These are phyloP conservation scores for Biscogniauxia marginata DNA, from an alignment of 2,329 filamentous ascomycete genomes.

Conservation along the genomic window DNA sequence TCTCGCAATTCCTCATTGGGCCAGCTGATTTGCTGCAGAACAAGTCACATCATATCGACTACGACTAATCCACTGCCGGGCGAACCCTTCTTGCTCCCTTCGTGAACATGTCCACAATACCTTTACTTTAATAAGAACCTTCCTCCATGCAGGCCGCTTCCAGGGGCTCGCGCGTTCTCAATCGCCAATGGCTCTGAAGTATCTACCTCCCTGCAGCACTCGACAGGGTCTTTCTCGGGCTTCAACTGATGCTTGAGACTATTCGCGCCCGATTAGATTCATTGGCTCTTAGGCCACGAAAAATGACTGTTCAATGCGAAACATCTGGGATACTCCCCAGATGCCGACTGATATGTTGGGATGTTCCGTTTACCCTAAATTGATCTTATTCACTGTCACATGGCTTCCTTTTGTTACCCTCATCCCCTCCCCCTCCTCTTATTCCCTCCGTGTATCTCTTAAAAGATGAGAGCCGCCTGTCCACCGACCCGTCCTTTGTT, in stretches of 20 bases:
- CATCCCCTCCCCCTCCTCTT: slow-evolving; percentile 11
- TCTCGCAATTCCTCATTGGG: slow-evolving; percentile 26
- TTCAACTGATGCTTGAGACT: slow-evolving; percentile 25
- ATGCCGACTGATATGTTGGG: slow-evolving; percentile 4
- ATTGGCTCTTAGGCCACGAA: slow-evolving; percentile 26
- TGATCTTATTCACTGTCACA: slow-evolving; percentile 8
- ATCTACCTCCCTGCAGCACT: slow-evolving; percentile 6
- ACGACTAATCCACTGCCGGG: background rate
- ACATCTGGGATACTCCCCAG: slow-evolving; percentile 15
- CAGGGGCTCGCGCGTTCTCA: slow-evolving; percentile 14
- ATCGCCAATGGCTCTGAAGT: slow-evolving; percentile 15
- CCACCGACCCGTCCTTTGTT: slow-evolving; percentile 19
- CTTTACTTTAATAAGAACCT: slow-evolving; percentile 10
- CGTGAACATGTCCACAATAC: slow-evolving; percentile 14
- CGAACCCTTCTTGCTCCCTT: slow-evolving; percentile 10
- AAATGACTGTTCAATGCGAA: slow-evolving; percentile 25
- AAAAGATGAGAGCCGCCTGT: slow-evolving; percentile 22
- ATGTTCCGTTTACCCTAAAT: slow-evolving; percentile 10
- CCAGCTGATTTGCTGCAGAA: slow-evolving; percentile 7
- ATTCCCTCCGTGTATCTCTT: slow-evolving; percentile 15
- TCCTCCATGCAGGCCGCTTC: slow-evolving; percentile 7
- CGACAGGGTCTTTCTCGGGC: slow-evolving; percentile 16
- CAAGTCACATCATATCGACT: background rate
- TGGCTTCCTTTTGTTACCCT: slow-evolving; percentile 6
- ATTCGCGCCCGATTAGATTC: slow-evolving; percentile 19